phyloP scores from a whole-genome alignment of 1,284 basidiomycete genomes.

The Microbotryum saponariae region DNA sequence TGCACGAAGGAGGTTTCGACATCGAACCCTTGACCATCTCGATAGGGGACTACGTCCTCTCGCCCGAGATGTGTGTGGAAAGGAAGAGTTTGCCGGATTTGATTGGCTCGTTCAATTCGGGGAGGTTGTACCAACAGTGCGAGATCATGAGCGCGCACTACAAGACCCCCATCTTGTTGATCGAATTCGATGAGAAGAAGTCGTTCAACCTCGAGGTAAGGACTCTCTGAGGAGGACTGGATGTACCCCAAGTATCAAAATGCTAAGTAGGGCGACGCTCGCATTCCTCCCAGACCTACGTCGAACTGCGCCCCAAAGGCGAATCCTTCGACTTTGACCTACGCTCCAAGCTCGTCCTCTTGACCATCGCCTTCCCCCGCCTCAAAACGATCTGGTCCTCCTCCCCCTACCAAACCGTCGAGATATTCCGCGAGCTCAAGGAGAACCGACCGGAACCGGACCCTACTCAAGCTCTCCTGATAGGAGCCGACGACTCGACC shows the following conservation, averaged over 20 bases:
- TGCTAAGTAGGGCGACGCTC: too few species aligned
- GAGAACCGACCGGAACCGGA: slow-evolving; percentile 76
- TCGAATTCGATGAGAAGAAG: slow-evolving; percentile 97
- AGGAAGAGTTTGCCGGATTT: slow-evolving; percentile 89
- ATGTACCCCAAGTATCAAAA: background rate
- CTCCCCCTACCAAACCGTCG: slow-evolving; percentile 82
- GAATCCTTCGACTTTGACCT: slow-evolving; percentile 45
- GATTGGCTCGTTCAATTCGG: slow-evolving; percentile 83
- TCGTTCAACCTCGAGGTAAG: slow-evolving; percentile 78
- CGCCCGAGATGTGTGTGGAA: slow-evolving; percentile 93
- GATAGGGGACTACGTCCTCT: slow-evolving; percentile 92
- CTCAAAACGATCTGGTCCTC: slow-evolving; percentile 95
- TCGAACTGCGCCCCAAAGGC: slow-evolving; percentile 18
- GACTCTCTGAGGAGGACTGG: background rate
- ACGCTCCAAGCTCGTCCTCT: slow-evolving; percentile 73
- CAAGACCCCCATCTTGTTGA: slow-evolving; percentile 86
- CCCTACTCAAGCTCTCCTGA: slow-evolving; percentile 59
- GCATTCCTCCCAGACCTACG: slow-evolving; percentile 25
- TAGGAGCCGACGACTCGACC: slow-evolving; percentile 58
- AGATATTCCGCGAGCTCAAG: slow-evolving; percentile 91
- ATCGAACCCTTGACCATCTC: slow-evolving; percentile 85
- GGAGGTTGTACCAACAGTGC: slow-evolving; percentile 93
- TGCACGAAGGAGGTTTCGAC: slow-evolving; percentile 73
- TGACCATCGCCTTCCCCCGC: slow-evolving; percentile 81
- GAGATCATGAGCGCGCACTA: slow-evolving; percentile 95